Base-by-base conservation (phyloP, 306 rosid species). In the Cucurbita argyrosperma region DNA sequence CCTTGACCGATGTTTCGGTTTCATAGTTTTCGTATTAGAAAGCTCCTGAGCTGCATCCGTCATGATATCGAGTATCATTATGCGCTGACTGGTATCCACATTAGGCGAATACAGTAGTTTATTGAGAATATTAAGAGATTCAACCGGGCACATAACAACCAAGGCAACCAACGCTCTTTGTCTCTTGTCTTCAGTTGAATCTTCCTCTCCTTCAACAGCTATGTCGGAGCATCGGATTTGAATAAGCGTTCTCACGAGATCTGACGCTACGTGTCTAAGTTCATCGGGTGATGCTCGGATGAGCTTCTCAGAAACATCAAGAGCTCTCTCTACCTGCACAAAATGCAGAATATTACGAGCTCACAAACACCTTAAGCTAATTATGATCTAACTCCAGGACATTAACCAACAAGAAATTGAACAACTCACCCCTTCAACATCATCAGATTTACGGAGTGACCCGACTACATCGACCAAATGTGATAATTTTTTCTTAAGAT, bases 1-100 rank as follows among this genome's bases (percentile, higher is more conserved):
- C 74, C 84, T 82, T 58, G 77, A 74, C 74, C 82, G 83, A 72
- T 77, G 88, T 77, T 89, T 86, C 55, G 85, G 82, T 82, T 84
- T 90, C 75, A 75, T 61, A 68, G 61, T 79, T 80, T 86, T 89
- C 57, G 89, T 43, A 78, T 86, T 80, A 67, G 97, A 82, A 76
- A 94, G 98, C 83, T 94, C 96, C 85, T 81, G 90, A 82, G 95
- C 98, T 76, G 97, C 96, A 55, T 89, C 90, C 15, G 98, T 94
- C 97, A 94, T 90, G 83, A 88, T 80, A 80, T 90, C 98, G 10
- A 94, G 90, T 72, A 94, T 87, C 96, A 89, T 89, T 71, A 94
- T 84, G 75, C 97, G 88, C 69, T 94, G 98, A 85, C 97, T 94
- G 77, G 83, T 79, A 84, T 94, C 97, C 18, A 90, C 86, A 79